phyloP scores from a whole-genome alignment of 441 rosid species.

The Euphorbia celastroides region DNA sequence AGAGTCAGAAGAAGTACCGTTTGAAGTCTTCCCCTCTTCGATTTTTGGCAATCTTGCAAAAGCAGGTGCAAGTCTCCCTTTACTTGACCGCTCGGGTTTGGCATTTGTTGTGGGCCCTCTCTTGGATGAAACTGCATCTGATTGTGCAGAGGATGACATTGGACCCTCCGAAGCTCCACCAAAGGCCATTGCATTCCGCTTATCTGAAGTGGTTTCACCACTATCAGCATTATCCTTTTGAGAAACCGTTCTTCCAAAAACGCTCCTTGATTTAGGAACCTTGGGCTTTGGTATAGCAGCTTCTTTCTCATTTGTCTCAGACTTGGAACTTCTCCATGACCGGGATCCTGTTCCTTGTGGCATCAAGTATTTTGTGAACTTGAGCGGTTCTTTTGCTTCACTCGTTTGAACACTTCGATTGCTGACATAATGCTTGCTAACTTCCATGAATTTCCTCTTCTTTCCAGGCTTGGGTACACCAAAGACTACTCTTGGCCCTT shows the following conservation, averaged over 20 bases:
- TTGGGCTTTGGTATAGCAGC: constrained; percentile 50
- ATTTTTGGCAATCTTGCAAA: constrained; percentile 50
- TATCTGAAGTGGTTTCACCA: constrained; percentile 34
- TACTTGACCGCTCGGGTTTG: constrained; percentile 38
- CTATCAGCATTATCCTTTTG: constrained; percentile 40
- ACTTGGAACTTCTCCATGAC: constrained; percentile 54
- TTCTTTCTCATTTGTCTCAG: constrained; percentile 55
- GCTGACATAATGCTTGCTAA: constrained; percentile 80
- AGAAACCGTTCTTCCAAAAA: constrained; percentile 43
- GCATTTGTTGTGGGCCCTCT: constrained; percentile 34
- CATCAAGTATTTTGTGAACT: constrained; percentile 54
- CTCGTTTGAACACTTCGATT: constrained; percentile 40
- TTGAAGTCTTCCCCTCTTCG: constrained; percentile 54
- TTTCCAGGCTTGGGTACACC: constrained; percentile 99
- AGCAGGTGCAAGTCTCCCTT: constrained; percentile 54
- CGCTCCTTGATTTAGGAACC: constrained; percentile 52
- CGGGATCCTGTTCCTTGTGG: constrained; percentile 65
- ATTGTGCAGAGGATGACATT: constrained; percentile 42
- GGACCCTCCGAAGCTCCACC: constrained; percentile 49
- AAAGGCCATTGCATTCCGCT: constrained; percentile 30
- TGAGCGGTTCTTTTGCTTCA: constrained; percentile 54
- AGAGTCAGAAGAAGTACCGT: constrained; percentile 34
- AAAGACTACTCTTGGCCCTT: constrained; percentile 67
- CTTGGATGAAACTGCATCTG: constrained; percentile 40
- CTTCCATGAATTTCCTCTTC: constrained; percentile 97